Conservation (phyloP, 2,329 filamentous ascomycete species). For the Penicillium sp. region DNA sequence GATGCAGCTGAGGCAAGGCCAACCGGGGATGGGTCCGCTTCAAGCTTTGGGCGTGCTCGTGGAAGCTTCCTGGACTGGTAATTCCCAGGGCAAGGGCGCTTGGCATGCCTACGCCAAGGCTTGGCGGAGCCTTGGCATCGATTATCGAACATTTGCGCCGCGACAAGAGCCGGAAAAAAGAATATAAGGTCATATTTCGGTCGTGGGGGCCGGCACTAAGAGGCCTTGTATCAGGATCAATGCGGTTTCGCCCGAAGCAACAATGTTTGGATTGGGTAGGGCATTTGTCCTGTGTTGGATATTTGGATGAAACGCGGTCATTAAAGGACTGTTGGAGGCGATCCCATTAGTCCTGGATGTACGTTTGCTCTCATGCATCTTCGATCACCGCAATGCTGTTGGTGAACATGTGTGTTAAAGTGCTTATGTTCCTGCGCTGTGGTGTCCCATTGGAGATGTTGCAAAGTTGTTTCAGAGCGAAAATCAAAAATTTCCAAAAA, state of each 20-base stretch:
- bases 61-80: conserved; percentile 1
- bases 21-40: background rate
- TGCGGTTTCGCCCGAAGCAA: background rate
- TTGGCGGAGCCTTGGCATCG: background rate
- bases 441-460: too few species aligned
- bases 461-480: background rate
- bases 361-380: background rate
- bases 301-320: background rate
- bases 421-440: background rate
- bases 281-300: background rate
- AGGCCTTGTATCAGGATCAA: background rate
- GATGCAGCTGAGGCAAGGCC: background rate
- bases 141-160: background rate
- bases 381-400: too few species aligned
- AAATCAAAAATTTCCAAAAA: background rate
- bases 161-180: conserved; percentile 1
- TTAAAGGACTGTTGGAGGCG: background rate
- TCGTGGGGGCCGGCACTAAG: background rate
- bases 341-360: background rate
- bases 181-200: background rate
- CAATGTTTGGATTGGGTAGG: background rate
- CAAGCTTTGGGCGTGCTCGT: conserved; percentile 3
- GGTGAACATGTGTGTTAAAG: background rate
- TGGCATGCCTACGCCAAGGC: background rate
- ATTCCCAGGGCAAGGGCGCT: background rate